phyloP scores from a whole-genome alignment of 1,284 basidiomycete genomes.

The Leucoagaricus sp. region DNA sequence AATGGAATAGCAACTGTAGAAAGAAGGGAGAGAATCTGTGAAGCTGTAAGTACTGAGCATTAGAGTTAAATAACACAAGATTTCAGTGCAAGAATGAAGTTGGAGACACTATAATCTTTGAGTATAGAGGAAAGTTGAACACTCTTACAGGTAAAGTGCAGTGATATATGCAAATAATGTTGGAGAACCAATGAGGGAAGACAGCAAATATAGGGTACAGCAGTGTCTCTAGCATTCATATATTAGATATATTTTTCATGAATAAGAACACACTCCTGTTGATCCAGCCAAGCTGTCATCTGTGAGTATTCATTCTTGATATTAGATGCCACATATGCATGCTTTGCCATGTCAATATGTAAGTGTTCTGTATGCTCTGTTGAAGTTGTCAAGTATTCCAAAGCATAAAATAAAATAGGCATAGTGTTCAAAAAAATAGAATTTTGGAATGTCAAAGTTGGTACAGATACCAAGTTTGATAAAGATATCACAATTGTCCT shows the following conservation, averaged over 20 bases:
- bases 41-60: not conserved
- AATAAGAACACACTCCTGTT: constrained; percentile 25
- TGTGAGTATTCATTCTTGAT: constrained; percentile 30
- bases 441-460: constrained; percentile 36
- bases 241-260: not conserved
- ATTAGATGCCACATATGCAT: constrained; percentile 33
- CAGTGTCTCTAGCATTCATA: not conserved
- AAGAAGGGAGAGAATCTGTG: not conserved
- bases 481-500: constrained; percentile 32
- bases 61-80: not conserved
- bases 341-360: constrained; percentile 35
- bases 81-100: not conserved
- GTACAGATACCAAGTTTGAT: constrained; percentile 25
- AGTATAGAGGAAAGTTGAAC: not conserved
- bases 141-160: not conserved
- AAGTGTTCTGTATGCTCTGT: constrained; percentile 32
- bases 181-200: not conserved
- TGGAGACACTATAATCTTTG: not conserved
- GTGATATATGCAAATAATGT: not conserved
- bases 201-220: not conserved
- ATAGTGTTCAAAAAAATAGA: constrained; percentile 33
- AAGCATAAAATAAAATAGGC: constrained; percentile 23
- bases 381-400: constrained; percentile 33
- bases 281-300: constrained; percentile 36
- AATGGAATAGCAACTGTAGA: not conserved